phyloP scores from a whole-genome alignment of 169 alveolate genomes.

The Cryptosporidium bovis region DNA sequence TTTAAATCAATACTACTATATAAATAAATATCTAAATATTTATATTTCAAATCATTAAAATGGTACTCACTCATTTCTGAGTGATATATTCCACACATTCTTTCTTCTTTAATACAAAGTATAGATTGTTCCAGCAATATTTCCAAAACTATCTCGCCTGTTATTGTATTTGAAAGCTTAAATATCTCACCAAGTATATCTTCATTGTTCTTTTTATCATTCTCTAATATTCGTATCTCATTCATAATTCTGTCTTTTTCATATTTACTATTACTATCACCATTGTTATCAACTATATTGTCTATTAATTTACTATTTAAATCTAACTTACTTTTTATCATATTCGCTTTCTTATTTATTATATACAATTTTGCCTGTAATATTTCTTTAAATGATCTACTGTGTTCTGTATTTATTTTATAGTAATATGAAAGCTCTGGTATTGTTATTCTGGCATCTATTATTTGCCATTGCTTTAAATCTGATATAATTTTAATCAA shows the following conservation, averaged over 20 bases:
- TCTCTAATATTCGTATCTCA: background rate
- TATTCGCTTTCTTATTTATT: background rate
- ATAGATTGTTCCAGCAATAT: constrained; percentile 42
- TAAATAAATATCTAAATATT: constrained; percentile 44
- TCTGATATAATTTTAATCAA: constrained; percentile 38
- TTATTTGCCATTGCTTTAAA: constrained; percentile 51
- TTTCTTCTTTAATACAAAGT: constrained; percentile 37
- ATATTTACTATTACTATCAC: background rate
- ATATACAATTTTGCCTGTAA: constrained; percentile 34
- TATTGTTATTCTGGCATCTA: constrained; percentile 62
- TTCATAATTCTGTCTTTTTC: background rate
- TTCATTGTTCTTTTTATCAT: background rate
- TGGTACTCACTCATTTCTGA: constrained; percentile 20
- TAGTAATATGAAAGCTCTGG: constrained; percentile 50
- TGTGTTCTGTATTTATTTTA: constrained; percentile 32
- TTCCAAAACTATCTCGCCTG: constrained; percentile 44
- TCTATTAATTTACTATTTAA: background rate
- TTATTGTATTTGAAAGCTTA: constrained; percentile 19
- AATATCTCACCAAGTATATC: constrained; percentile 56
- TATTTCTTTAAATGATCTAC: constrained; percentile 32
- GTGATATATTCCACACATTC: constrained; percentile 50
- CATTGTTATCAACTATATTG: background rate
- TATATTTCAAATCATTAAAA: constrained; percentile 14
- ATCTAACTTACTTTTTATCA: too few relatives aligned
- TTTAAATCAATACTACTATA: constrained; percentile 15